Conservation (phyloP, 164 flowering plant species). For the Magnolia kwangsiensis region DNA sequence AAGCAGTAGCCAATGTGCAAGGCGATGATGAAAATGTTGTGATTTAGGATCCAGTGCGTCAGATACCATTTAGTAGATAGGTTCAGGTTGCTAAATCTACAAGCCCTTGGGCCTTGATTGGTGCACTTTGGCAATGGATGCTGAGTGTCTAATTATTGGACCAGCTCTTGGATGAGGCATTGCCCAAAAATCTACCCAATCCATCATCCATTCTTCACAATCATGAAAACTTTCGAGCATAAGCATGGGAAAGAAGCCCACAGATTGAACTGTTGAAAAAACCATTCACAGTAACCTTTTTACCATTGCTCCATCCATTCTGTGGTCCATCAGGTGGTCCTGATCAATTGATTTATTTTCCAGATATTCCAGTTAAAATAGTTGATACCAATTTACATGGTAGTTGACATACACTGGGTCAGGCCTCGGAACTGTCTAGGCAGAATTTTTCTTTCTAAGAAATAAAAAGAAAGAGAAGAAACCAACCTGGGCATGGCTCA, state of each 20-base stretch:
- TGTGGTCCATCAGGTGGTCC: not conserved
- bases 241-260: not conserved
- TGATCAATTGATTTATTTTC: not conserved
- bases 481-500: conserved; percentile 65
- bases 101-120: not conserved
- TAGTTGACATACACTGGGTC: not conserved
- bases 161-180: not conserved
- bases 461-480: not conserved
- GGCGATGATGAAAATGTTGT: not conserved
- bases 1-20: conserved; percentile 8
- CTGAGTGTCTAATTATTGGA: not conserved
- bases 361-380: not conserved
- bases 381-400: not conserved
- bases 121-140: not conserved
- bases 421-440: not conserved
- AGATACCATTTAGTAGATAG: not conserved
- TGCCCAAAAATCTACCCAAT: not conserved
- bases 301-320: not conserved
- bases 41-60: not conserved
- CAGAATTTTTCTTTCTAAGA: not conserved
- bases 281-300: too few relatives aligned
- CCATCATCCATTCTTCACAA: not conserved
- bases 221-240: not conserved
- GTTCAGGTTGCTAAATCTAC: not conserved
- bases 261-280: not conserved